Evolutionary conservation across 768 basidiomycete species (phyloP), one percentile per base, ranked within the genome.

Genomic region (Lentinula edodes): DNA sequence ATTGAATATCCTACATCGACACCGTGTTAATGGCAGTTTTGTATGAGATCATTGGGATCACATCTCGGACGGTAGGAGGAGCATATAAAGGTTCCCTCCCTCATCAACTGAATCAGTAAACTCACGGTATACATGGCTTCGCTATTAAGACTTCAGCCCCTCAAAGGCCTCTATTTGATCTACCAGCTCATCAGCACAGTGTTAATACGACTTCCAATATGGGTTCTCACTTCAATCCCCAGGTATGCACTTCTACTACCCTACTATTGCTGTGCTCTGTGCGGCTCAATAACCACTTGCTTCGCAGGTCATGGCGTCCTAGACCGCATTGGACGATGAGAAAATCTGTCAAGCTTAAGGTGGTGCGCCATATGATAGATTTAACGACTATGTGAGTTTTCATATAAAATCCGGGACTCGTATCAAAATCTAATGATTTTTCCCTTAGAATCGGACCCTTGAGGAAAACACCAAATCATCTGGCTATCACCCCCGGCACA

Each of bases 161-260:
- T 81, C 69, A 84, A 82, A 66, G 72, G 69, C 9, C 59, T 83
- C 39, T 85, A 81, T 68, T 65, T 84, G 32, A 66, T 71, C 6
- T 82, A 80, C 65, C 74, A 78, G 52, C 51, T 80, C 18, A 35
- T 79, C 15, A 65, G 67, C 58, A 76, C 76, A 6, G 57, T 77
- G 38, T 72, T 82, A 41, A 38, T 86, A 36, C 77, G 78, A 34
- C 51, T 83, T 52, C 84, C 85, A 1, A 64, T 78, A 50, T 84
- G 84, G 83, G 63, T 72, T 18, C 58, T 84, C 6, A 61, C 75
- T n/a, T 73, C 76, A 34, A 63, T 76, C 51, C 74, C 75, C 39
- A 74, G 69, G 79, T 78, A 65, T 58, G 61, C 48, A 20, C 41
- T 15, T n/a, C 51, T 8, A 38, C 35, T 7, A n/a, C 13, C 39